These are phyloP conservation scores for Phytopythium boreale DNA, from an alignment of 352 stramenopile genomes.

Conservation along the genomic window DNA sequence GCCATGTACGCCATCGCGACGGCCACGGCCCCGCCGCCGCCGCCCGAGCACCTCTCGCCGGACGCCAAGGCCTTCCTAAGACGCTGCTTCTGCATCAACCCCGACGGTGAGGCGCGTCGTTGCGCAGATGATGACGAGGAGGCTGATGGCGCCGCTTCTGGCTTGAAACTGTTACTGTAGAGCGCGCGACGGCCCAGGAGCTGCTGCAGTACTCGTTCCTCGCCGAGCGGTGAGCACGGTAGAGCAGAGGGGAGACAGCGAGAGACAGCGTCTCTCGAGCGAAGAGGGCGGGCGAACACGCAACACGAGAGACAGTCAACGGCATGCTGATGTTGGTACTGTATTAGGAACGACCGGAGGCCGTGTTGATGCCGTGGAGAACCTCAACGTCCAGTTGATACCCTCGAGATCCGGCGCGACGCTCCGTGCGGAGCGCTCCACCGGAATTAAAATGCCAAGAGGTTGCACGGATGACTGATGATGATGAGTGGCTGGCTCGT, in stretches of 20 bases:
- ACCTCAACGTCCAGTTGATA: too few relatives aligned
- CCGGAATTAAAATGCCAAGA: too few relatives aligned
- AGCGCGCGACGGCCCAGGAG: slow-evolving; percentile 62
- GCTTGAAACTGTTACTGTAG: slow-evolving; percentile 15
- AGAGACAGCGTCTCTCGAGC: too few relatives aligned
- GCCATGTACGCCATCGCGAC: slow-evolving; percentile 75
- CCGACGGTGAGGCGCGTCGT: slow-evolving; percentile 34
- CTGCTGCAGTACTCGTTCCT: slow-evolving; percentile 60
- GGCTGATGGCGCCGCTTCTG: not conserved
- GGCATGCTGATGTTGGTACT: too few relatives aligned
- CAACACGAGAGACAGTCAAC: too few relatives aligned
- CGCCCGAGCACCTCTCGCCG: slow-evolving; percentile 45
- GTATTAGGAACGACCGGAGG: too few relatives aligned
- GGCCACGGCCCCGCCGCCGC: slow-evolving; percentile 39
- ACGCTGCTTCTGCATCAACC: slow-evolving; percentile 74
- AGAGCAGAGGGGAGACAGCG: too few relatives aligned
- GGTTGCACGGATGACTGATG: too few relatives aligned
- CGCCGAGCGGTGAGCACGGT: slow-evolving; percentile 8
- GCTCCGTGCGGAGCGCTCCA: too few relatives aligned
- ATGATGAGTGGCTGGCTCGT: not conserved
- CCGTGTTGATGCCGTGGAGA: too few relatives aligned
- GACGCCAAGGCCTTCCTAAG: slow-evolving; percentile 55
- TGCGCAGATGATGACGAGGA: not conserved
- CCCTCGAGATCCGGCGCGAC: too few relatives aligned
- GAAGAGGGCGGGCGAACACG: too few relatives aligned